Evolutionary conservation across 306 rosid genomes (phyloP).

Genomic region (Carpinus fangiana): DNA sequence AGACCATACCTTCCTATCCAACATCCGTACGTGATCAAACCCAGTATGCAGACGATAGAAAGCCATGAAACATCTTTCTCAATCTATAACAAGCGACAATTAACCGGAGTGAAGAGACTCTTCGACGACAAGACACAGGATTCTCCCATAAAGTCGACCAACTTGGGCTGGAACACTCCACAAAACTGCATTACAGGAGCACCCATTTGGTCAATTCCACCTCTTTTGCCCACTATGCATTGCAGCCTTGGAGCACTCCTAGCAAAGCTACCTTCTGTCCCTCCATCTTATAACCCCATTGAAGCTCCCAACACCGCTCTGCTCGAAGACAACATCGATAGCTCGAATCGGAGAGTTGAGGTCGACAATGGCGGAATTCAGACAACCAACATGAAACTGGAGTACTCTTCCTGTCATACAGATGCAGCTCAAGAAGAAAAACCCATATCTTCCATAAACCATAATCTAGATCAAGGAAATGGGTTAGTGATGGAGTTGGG

Average conservation of each 20-base stretch:
- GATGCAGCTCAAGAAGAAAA: conserved; percentile 43
- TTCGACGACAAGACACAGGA: conserved; percentile 44
- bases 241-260: conserved; percentile 52
- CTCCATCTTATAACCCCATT: conserved; percentile 21
- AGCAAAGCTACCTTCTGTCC: conserved; percentile 43
- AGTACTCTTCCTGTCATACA: conserved; percentile 29
- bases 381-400: conserved; percentile 21
- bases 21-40: conserved; percentile 56
- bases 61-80: conserved; percentile 41
- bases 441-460: conserved; percentile 20
- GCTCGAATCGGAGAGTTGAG: conserved; percentile 34
- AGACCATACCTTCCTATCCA: conserved; percentile 68
- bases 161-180: conserved; percentile 63
- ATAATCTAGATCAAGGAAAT: conserved; percentile 25
- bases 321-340: conserved; percentile 25
- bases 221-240: conserved; percentile 56
- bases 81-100: conserved; percentile 29
- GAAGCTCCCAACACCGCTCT: conserved; percentile 27
- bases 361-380: conserved; percentile 28
- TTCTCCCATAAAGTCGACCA: conserved; percentile 49
- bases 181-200: conserved; percentile 42
- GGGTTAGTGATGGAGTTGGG: conserved; percentile 16
- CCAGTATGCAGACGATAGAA: conserved; percentile 48
- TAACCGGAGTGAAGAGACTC: conserved; percentile 44
- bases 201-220: conserved; percentile 49